These are phyloP conservation scores for Lachnellula hyalina DNA, from an alignment of 2,329 filamentous ascomycete genomes.

Conservation along the genomic window DNA sequence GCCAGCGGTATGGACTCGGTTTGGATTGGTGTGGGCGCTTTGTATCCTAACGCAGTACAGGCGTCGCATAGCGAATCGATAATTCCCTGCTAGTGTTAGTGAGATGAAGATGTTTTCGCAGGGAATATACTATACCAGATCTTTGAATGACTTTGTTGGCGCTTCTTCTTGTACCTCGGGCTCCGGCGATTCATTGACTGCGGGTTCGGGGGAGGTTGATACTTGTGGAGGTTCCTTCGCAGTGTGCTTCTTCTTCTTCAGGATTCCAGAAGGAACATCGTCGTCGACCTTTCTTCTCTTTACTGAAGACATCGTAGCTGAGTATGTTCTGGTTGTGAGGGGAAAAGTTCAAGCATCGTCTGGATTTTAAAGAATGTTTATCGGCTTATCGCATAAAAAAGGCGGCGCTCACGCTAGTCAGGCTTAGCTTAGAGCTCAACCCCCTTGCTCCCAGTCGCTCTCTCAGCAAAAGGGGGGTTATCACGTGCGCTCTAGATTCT, in stretches of 20 bases:
- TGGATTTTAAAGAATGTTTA: constrained; percentile 25
- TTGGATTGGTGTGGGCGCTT: constrained; percentile 83
- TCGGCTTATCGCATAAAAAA: constrained; percentile 27
- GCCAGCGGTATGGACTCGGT: constrained; percentile 76
- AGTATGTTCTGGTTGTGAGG: not conserved
- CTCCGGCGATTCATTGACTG: constrained; percentile 11
- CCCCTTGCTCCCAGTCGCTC: too few species aligned
- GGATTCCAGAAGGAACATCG: constrained; percentile 14
- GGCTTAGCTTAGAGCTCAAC: too few species aligned
- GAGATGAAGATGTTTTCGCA: too few species aligned
- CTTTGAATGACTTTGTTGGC: constrained; percentile 41
- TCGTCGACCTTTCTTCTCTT: constrained; percentile 30
- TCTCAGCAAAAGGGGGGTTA: too few species aligned
- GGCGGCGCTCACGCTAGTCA: too few species aligned
- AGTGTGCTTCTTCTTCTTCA: constrained; percentile 14
- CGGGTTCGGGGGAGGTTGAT: constrained; percentile 9
- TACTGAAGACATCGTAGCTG: constrained; percentile 26
- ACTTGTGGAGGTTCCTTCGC: constrained; percentile 6
- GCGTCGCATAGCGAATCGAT: constrained; percentile 86
- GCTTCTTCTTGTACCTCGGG: constrained; percentile 19
- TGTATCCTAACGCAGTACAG: constrained; percentile 77
- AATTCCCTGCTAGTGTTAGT: constrained; percentile 54
- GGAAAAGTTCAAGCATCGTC: not conserved
- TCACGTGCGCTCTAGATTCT: too few species aligned
- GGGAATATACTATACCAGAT: constrained; percentile 33